Conservation (phyloP, 208 protist genomes). For the Crithidia mellificae region DNA sequence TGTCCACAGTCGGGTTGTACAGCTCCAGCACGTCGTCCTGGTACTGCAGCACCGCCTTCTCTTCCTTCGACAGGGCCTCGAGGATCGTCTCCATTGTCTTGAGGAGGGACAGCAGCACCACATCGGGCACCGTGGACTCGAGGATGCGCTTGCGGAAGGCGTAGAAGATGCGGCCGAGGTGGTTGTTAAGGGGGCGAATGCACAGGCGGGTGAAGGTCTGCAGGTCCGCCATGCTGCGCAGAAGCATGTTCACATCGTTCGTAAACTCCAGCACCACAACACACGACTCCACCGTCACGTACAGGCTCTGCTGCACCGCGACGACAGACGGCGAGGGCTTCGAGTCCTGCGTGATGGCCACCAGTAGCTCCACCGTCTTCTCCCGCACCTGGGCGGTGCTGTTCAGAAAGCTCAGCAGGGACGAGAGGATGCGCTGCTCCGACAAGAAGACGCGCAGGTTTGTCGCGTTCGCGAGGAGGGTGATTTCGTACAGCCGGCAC, state of each 20-base stretch:
- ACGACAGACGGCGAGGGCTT: slow-evolving; percentile 51
- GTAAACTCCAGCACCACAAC: slow-evolving; percentile 88
- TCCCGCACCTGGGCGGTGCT: slow-evolving; percentile 68
- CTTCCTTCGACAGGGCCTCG: slow-evolving; percentile 51
- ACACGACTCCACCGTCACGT: slow-evolving; percentile 79
- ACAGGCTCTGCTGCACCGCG: slow-evolving; percentile 74
- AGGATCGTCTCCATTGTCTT: slow-evolving; percentile 82
- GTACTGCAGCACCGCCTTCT: slow-evolving; percentile 71
- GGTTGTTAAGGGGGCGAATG: slow-evolving; percentile 64
- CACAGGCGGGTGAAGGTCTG: slow-evolving; percentile 81
- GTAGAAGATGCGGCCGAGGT: slow-evolving; percentile 85
- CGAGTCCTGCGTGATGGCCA: slow-evolving; percentile 74
- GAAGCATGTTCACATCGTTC: slow-evolving; percentile 63
- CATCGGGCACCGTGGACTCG: slow-evolving; percentile 62
- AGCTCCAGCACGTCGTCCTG: slow-evolving; percentile 84
- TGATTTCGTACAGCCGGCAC: slow-evolving; percentile 70
- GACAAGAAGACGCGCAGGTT: slow-evolving; percentile 70
- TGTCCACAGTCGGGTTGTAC: slow-evolving; percentile 62
- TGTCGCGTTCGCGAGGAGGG: slow-evolving; percentile 61
- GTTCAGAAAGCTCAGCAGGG: slow-evolving; percentile 83
- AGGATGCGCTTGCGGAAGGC: slow-evolving; percentile 70
- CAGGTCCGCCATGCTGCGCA: slow-evolving; percentile 83
- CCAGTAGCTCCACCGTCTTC: slow-evolving; percentile 81
- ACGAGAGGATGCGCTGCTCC: slow-evolving; percentile 75
- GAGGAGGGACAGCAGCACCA: slow-evolving; percentile 72